Evolutionary conservation across 73 alveolate genomes (phyloP), one percentile per base, ranked within the genome.

Genomic region (Blepharisma japonicum): DNA sequence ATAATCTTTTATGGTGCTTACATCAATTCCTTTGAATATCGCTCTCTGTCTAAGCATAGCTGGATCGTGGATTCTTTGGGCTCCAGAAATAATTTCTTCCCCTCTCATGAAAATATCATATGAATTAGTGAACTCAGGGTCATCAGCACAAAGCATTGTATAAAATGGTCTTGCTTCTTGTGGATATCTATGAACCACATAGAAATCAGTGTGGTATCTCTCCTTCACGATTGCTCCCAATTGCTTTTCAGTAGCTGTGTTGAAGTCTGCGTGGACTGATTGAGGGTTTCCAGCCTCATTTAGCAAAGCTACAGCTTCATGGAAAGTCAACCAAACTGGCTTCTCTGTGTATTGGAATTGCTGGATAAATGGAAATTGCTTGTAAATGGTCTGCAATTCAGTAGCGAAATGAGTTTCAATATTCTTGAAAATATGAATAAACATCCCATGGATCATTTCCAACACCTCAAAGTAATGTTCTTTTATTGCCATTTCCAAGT

Each of bases 81-180:
- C 99, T 8, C 99, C 99, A 32, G 98, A 92, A 49, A 95, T 92
- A 84, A 97, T 97, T 85, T 97, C 99, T 88, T 97, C 97, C 53
- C 99, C 99, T 86, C 99, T 92, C 95, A 97, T 94, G 84, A 97
- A 96, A 90, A 97, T 95, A 83, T 97, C 99, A 87, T 93, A 97
- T 8, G 98, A 90, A 90, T 92, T 90, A 77, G 99, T 97, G 91
- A 91, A 97, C 67, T 84, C 88, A 8, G 91, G 95, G 85, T 96
- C 98, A 18, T 82, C 87, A 45, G 98, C 99, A 84, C 97, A 97
- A 45, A 97, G 93, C 99, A 98, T 98, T 71, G 99, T 91, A 88
- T 98, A 98, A 94, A 98, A 98, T 42, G 99, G 99, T 71, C 99
- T 88, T 21, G 99, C 99, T 66, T 86, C 89, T 70, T 84, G 86